A percentile compares a stretch with the other conserved stretches of the same genome.
Conservation (phyloP, 495 filamentous ascomycete species). For the Lentithecium fluviatile region DNA sequence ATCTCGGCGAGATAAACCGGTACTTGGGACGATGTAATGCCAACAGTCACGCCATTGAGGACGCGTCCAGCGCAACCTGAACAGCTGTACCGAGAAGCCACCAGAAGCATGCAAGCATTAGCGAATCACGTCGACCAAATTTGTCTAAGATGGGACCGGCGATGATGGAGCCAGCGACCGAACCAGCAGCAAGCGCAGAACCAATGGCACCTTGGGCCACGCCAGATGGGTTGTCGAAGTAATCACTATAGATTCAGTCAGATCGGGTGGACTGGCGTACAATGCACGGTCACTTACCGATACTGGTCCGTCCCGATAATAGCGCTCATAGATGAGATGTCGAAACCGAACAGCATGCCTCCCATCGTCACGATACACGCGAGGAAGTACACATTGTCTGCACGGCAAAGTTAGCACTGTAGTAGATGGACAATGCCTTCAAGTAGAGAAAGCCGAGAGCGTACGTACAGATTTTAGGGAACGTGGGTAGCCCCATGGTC, state of each 20-base stretch:
- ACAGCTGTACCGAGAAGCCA: conserved; percentile 71
- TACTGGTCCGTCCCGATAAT: conserved; percentile 71
- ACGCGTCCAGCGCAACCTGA: conserved; percentile 68
- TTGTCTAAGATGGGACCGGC: conserved; percentile 67
- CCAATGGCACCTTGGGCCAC: conserved; percentile 62
- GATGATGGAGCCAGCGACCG: conserved; percentile 60
- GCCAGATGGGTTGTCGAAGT: conserved; percentile 32
- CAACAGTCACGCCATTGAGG: conserved; percentile 70
- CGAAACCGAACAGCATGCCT: conserved; percentile 57
- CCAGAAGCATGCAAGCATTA: conserved; percentile 64
- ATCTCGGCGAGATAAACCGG: conserved; percentile 82
- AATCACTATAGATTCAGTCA: conserved; percentile 9
- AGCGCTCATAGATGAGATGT: conserved; percentile 70
- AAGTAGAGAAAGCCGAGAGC: no score
- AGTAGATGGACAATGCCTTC: no score
- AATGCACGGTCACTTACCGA: conserved; percentile 34
- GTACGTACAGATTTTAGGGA: conserved; percentile 49
- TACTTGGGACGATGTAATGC: conserved; percentile 73
- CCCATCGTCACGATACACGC: conserved; percentile 56
- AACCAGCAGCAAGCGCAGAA: conserved; percentile 66
- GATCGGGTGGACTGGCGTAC: not conserved
- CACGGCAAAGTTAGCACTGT: no score
- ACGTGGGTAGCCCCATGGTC: conserved; percentile 34
- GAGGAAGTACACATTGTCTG: conserved; percentile 61
- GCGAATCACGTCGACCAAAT: conserved; percentile 61